These are phyloP conservation scores for Geotrichum restrictum DNA, from an alignment of 1,139 yeast genomes.

Conservation along the genomic window DNA sequence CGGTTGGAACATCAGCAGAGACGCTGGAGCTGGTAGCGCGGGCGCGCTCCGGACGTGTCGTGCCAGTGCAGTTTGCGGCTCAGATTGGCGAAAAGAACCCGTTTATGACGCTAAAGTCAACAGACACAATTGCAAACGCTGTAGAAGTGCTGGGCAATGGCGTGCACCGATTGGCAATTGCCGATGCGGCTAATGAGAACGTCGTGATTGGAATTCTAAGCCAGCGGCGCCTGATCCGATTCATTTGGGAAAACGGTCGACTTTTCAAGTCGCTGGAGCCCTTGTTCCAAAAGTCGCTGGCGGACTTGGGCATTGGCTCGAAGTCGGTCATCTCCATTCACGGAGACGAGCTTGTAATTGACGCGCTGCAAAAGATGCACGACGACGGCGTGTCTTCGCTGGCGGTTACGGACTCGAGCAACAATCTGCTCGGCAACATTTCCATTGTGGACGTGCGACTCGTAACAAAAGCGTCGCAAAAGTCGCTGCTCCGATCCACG, in stretches of 20 bases:
- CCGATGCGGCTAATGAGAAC: conserved; percentile 47
- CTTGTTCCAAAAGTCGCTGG: conserved; percentile 60
- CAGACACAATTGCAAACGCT: conserved; percentile 65
- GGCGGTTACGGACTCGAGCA: conserved; percentile 84
- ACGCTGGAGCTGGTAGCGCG: conserved; percentile 32
- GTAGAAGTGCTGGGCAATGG: conserved; percentile 87
- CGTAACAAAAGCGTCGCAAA: conserved; percentile 76
- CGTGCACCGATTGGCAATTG: conserved; percentile 85
- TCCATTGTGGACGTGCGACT: conserved; percentile 90
- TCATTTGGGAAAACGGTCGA: conserved; percentile 88
- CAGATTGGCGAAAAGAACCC: conserved; percentile 78
- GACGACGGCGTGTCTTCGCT: conserved; percentile 78
- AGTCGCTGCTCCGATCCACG: conserved; percentile 71
- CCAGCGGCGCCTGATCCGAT: conserved; percentile 78
- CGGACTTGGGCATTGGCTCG: conserved; percentile 67
- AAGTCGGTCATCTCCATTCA: conserved; percentile 65
- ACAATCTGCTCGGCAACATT: conserved; percentile 79
- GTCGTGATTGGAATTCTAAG: conserved; percentile 64
- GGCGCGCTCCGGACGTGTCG: conserved; percentile 44
- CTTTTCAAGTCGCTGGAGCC: conserved; percentile 76
- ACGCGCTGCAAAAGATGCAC: conserved; percentile 84
- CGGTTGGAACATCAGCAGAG: conserved; percentile 32
- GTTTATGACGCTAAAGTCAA: conserved; percentile 66
- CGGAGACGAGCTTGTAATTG: conserved; percentile 82
- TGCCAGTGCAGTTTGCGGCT: conserved; percentile 75